Conservation (phyloP, 371 early-diverging fungal species). For the Lichtheimia corymbifera region DNA sequence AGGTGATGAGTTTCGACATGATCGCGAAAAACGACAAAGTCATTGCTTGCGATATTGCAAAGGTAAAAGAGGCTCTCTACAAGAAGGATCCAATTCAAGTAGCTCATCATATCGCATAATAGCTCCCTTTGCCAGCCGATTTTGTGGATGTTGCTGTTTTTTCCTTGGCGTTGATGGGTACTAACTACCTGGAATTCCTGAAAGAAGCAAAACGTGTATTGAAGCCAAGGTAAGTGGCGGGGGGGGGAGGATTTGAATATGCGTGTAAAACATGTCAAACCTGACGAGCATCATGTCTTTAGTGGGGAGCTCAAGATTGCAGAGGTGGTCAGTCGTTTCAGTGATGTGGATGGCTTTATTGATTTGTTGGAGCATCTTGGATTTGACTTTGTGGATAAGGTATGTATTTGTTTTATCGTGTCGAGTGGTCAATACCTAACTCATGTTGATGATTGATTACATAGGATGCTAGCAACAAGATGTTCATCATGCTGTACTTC, state of each 20-base stretch:
- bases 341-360: conserved; percentile 80
- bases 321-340: conserved; percentile 91
- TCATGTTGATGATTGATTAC: neutral
- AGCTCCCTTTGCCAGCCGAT: conserved; percentile 72
- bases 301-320: conserved; percentile 92
- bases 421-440: neutral
- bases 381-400: conserved; percentile 72
- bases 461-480: conserved; percentile 77
- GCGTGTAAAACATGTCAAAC: neutral
- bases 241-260: neutral
- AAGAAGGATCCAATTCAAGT: neutral
- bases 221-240: conserved; percentile 73
- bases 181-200: conserved; percentile 90
- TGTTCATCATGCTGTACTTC: conserved; percentile 91
- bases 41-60: conserved; percentile 92
- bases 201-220: conserved; percentile 91
- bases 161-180: conserved; percentile 97
- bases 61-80: conserved; percentile 39
- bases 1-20: conserved; percentile 95
- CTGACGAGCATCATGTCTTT: conserved; percentile 10
- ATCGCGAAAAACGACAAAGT: conserved; percentile 84
- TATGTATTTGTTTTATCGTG: conserved; percentile 14
- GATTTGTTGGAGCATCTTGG: conserved; percentile 68
- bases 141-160: conserved; percentile 92
- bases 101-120: neutral